Evolutionary conservation across 345 rosid species (phyloP), one percentile per base, ranked within the genome.

Genomic region (Salix viminalis): DNA sequence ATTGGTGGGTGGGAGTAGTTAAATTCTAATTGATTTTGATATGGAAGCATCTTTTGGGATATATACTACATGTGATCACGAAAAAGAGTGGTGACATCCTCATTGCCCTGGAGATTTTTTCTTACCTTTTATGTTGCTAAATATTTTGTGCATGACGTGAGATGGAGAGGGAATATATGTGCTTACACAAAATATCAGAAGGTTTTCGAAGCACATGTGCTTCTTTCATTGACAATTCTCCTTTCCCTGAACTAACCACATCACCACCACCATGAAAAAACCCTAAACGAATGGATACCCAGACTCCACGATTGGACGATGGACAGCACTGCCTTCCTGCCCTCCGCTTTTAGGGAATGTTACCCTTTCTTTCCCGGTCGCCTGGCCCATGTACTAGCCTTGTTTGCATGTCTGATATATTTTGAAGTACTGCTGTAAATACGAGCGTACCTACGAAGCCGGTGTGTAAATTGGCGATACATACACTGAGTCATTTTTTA

Each of bases 101-200:
- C 80, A 82, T 85, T 79, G 80, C 61, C 11, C n/a, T 10, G 24
- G 61, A 56, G 10, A 56, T 56, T 2, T 56, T 3, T 19, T 14
- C 21, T 19, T 2, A 7, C 21, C 79, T 69, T 77, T 80, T 10
- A 4, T 77, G 50, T 68, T 75, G 36, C 65, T 30, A 70, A 36
- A 36, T 36, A 42, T 42, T 42, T 42, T 42, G 46, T 42, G 46
- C 46, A 42, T 34, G 76, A n/a, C 4, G 62, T 54, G 83, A 68
- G 76, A 74, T 71, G 78, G 81, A 76, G 84, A 78, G 83, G 80
- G 84, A 85, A 72, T 77, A 75, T 75, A 76, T 79, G 79, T 79
- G 82, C 69, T 69, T 73, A 14, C 61, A 76, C 69, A 81, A 71
- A 28, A 41, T 15, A 15, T n/a, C 4, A 26, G 18, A 62, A 75